Base-by-base conservation (phyloP, 2,329 filamentous ascomycete species). In the Colletotrichum salicis region DNA sequence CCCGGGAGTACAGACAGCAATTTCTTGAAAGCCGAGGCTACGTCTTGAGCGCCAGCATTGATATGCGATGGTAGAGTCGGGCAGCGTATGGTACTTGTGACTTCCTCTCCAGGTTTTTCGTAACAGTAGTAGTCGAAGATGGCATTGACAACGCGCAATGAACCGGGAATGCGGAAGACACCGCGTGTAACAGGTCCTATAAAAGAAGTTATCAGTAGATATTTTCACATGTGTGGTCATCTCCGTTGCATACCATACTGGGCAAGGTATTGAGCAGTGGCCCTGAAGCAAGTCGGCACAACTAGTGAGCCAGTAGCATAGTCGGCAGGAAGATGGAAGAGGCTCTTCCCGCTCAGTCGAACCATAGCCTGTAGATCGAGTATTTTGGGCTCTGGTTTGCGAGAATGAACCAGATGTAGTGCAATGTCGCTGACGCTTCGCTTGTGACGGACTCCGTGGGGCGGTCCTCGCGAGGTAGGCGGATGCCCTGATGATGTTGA, bases 1-100 rank as follows among this genome's bases (percentile, higher is more conserved):
- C 91, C 91, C 0, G 91, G 90, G 0, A 93, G 78, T 1, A 88
- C 88, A 0, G 86, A 85, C 0, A 93, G 81, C n/a, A 93, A 83
- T 13, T 85, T 87, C 76, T 93, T 93, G 80, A 93, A 92, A 0
- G 89, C 86, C 2, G 90, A 91, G 2, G 91, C 91, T 35, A 93
- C 87, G 79, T 93, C 91, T 72, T 93, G 89, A 4, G 89, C 84
- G 7, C 87, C 85, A 58, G 84, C 87, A 48, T 85, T 85, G 72
- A 93, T 89, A 75, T 92, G 89, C 2, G 80, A 78, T 4, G 91
- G 91, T 1, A 93, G 81, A 52, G 85, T 89, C 6, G 89, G 86
- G 61, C 85, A 88, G 41, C 88, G 84, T 33, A 90, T 88, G 0
- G 90, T 93, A 59, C 84, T 84, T 2, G 89, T 81, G 58, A 92